Conservation (phyloP, 148 eudicot species). For the Rhododendron griersonianum region DNA sequence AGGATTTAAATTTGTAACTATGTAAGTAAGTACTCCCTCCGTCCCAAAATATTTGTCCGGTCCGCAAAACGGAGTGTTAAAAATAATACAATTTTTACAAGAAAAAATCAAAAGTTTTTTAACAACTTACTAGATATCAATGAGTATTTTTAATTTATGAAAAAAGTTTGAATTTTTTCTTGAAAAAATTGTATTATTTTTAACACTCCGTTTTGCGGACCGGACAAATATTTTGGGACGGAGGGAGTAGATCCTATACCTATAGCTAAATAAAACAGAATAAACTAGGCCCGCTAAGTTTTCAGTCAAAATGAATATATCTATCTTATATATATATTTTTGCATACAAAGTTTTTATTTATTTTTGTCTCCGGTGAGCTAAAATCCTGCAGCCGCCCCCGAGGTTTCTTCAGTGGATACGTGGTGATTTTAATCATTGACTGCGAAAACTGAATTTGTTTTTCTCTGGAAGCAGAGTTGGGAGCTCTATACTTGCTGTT, state of each 20-base stretch:
- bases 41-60: no score
- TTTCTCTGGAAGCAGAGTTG: neutral
- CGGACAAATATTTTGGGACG: no score
- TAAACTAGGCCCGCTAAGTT: neutral
- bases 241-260: neutral
- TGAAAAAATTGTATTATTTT: no score
- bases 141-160: no score
- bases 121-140: no score
- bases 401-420: neutral
- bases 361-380: neutral
- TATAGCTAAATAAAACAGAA: neutral
- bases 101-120: no score
- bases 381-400: neutral
- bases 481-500: constrained; percentile 24
- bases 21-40: no score
- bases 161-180: no score
- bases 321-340: no score
- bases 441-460: neutral
- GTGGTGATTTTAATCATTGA: neutral
- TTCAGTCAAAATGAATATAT: neutral
- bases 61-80: no score
- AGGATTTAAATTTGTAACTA: neutral
- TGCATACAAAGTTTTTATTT: neutral
- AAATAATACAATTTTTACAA: no score
- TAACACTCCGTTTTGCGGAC: no score